Evolutionary conservation across 208 protist species (phyloP).

Genomic region (Wallacemonas sp.): DNA sequence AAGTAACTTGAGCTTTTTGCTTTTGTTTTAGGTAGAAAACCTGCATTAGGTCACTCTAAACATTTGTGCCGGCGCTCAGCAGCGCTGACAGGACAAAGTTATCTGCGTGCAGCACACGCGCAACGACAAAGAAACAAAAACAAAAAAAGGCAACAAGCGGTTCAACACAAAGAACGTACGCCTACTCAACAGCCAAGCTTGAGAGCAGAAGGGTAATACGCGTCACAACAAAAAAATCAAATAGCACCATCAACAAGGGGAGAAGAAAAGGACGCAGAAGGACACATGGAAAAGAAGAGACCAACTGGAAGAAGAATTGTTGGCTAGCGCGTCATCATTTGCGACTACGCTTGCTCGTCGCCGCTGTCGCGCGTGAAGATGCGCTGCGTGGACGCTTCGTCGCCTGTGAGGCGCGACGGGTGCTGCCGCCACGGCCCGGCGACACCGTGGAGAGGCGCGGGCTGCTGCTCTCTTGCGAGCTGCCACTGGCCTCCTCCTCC

Average conservation of each 20-base stretch:
- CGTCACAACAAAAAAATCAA: not conserved
- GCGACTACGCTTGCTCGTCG: not conserved
- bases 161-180: not conserved
- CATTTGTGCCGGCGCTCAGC: too few relatives aligned
- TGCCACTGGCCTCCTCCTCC: not conserved
- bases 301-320: too few relatives aligned
- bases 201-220: not conserved
- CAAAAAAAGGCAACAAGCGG: not conserved
- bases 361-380: not conserved
- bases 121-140: slow-evolving; percentile 12
- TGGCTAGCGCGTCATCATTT: too few relatives aligned
- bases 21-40: too few relatives aligned
- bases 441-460: slow-evolving; percentile 9
- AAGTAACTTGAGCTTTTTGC: too few relatives aligned
- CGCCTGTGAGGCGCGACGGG: not conserved
- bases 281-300: too few relatives aligned
- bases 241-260: not conserved
- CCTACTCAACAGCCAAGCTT: too few relatives aligned
- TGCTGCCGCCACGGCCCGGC: not conserved
- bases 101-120: too few relatives aligned
- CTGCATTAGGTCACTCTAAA: too few relatives aligned
- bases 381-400: slow-evolving; percentile 7
- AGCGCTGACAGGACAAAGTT: too few relatives aligned
- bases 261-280: not conserved
- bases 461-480: not conserved